phyloP scores from a whole-genome alignment of 1,284 basidiomycete genomes.

The Cutaneotrichosporon cyanovorans region DNA sequence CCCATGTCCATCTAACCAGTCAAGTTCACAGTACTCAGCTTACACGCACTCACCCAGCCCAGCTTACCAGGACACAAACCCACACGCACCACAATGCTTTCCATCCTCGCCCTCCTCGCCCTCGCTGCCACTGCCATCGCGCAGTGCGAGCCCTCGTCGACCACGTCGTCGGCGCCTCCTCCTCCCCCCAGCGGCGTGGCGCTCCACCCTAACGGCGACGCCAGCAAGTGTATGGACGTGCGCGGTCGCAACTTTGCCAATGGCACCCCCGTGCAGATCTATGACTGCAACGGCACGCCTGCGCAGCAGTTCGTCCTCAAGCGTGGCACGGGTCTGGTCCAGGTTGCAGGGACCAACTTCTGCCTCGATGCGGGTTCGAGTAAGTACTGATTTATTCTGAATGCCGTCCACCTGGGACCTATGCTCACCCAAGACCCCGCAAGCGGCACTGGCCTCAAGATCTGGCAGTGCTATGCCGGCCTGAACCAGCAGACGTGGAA shows the following conservation, averaged over 20 bases:
- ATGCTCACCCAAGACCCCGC: background rate
- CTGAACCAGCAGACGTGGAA: conserved; percentile 14
- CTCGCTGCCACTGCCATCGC: conserved; percentile 5
- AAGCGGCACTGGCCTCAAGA: conserved; percentile 15
- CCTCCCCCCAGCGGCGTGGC: conserved; percentile 15
- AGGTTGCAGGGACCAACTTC: conserved; percentile 26
- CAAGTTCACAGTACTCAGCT: too few species aligned
- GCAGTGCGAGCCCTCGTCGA: conserved; percentile 9
- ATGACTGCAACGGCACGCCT: conserved; percentile 28
- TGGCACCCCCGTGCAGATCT: conserved; percentile 18
- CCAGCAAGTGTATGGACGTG: conserved; percentile 29
- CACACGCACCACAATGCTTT: conserved; percentile 4
- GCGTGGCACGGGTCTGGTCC: conserved; percentile 18
- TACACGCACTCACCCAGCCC: too few species aligned
- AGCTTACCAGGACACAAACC: background rate
- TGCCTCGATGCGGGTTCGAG: conserved; percentile 28
- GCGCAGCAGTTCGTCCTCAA: conserved; percentile 26
- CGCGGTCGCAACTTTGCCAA: conserved; percentile 11
- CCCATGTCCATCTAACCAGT: too few species aligned
- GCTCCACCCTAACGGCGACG: conserved; percentile 32
- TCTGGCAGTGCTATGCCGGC: conserved; percentile 13
- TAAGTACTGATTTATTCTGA: conserved; percentile 2
- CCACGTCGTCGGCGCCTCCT: conserved; percentile 8
- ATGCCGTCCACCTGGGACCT: background rate
- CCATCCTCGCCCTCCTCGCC: conserved; percentile 6